Evolutionary conservation across 306 rosid species (phyloP), one percentile per base, ranked within the genome.

Genomic region (Prinsepia uniflora): DNA sequence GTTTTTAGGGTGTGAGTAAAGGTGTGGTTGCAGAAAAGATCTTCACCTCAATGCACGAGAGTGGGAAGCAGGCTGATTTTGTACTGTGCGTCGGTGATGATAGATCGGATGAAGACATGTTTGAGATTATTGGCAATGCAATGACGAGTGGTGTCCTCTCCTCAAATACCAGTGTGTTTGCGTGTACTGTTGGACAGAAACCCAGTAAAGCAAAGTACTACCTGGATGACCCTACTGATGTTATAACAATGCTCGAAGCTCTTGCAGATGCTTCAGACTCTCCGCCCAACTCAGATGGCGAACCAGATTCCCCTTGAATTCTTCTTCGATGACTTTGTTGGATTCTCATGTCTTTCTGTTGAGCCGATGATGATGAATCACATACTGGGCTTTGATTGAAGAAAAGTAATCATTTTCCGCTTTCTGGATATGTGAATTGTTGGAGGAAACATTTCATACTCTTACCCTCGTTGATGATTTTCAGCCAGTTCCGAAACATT

Each of bases 141-240:
- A 67, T 73, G 48, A 68, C 63, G 7, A 83, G 66, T 63, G 71
- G 83, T 42, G 48, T 68, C 24, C 78, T 83, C 19, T 82, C 92
- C 34, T 63, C 80, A 11, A 76, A 63, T 78, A 72, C 84, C 5
- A 55, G 44, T 2, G 88, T 83, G 10, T 87, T 85, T 54, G 92
- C 92, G 4, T 87, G 92, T 72, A 87, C 92, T 0, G 92, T 87
- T 20, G 92, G 92, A 72, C 89, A 85, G 79, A 87, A 87, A 76
- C 92, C 92, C 44, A 87, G 92, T 81, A 87, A 85, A 72, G 92
- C 92, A 7, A 83, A 85, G 73, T 87, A 87, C 76, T 87, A 85
- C 70, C 73, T 87, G 80, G 92, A 87, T 73, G 92, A 87, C 77
- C 80, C 92, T 45, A 39, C 8, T 13, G 90, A 87, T 50, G 92